Evolutionary conservation across 768 basidiomycete genomes (phyloP).

Genomic region (Lactifluus piperatus): DNA sequence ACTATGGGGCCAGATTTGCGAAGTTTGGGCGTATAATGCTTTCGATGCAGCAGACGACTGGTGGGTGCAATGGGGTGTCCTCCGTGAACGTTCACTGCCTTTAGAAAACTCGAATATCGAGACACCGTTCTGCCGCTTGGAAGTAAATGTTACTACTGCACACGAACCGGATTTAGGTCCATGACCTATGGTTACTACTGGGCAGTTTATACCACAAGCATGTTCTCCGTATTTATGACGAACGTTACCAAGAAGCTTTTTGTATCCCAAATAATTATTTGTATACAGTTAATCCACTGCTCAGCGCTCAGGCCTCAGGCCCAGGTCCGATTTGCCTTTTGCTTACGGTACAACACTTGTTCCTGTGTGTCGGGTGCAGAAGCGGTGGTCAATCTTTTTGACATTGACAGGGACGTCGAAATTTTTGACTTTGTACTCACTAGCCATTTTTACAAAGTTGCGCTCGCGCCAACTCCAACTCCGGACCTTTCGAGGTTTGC

Average conservation of each 20-base stretch:
- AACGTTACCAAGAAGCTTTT: too few species aligned
- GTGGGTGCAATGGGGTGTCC: slow-evolving; percentile 21
- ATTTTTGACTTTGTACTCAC: too few species aligned
- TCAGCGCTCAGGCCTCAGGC: too few species aligned
- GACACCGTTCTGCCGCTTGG: background rate
- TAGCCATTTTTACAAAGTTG: too few species aligned
- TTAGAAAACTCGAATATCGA: background rate
- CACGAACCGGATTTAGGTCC: background rate
- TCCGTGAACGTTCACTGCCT: slow-evolving; percentile 15
- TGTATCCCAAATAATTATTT: too few species aligned
- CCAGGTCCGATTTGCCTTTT: too few species aligned
- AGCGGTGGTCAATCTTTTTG: too few species aligned
- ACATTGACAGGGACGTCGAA: too few species aligned
- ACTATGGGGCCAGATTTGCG: slow-evolving; percentile 13
- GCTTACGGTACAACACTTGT: too few species aligned
- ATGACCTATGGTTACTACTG: background rate
- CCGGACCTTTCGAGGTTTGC: background rate
- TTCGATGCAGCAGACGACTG: slow-evolving; percentile 20
- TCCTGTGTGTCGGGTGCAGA: too few species aligned
- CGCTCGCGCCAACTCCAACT: too few species aligned
- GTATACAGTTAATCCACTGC: too few species aligned
- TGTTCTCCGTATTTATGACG: background rate
- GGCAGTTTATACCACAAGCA: background rate
- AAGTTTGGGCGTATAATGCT: slow-evolving; percentile 18
- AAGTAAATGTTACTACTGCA: slow-evolving; percentile 1